Percentiles rank a stretch among this genome's conserved stretches.
Conservation (phyloP, 225 moss, liverwort and hornwort genomes). For the Ulota crispa region DNA sequence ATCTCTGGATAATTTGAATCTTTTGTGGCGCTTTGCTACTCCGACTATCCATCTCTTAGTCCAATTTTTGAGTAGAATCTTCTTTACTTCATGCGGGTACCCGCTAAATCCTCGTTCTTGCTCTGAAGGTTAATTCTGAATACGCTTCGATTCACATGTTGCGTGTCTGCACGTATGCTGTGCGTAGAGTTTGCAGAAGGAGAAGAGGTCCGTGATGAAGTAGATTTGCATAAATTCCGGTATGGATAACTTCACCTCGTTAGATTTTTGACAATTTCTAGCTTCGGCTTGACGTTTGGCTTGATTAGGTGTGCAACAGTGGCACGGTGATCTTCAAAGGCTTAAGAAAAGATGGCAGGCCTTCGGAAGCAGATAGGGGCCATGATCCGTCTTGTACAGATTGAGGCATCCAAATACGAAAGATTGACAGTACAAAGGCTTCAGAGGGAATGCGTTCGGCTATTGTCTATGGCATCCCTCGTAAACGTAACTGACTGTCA, state of each 20-base stretch:
- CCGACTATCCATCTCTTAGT: background rate
- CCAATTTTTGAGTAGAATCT: background rate
- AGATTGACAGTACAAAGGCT: background rate
- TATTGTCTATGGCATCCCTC: constrained; percentile 2
- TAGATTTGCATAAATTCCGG: background rate
- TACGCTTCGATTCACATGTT: background rate
- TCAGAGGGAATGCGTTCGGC: background rate
- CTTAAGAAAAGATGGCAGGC: background rate
- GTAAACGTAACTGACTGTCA: background rate
- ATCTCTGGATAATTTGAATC: background rate
- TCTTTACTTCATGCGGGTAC: background rate
- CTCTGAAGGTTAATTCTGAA: background rate
- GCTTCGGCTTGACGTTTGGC: background rate
- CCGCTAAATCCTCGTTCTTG: background rate
- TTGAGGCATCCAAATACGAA: background rate
- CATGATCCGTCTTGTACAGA: background rate
- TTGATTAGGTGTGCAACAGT: background rate
- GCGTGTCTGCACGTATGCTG: background rate
- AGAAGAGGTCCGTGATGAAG: background rate
- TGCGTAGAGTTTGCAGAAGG: background rate
- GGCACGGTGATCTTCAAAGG: background rate
- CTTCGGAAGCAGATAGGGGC: background rate
- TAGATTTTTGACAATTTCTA: background rate
- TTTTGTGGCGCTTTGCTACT: background rate
- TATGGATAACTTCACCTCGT: background rate